Evolutionary conservation across 768 basidiomycete genomes (phyloP).

Genomic region (Termitomyces sp.): DNA sequence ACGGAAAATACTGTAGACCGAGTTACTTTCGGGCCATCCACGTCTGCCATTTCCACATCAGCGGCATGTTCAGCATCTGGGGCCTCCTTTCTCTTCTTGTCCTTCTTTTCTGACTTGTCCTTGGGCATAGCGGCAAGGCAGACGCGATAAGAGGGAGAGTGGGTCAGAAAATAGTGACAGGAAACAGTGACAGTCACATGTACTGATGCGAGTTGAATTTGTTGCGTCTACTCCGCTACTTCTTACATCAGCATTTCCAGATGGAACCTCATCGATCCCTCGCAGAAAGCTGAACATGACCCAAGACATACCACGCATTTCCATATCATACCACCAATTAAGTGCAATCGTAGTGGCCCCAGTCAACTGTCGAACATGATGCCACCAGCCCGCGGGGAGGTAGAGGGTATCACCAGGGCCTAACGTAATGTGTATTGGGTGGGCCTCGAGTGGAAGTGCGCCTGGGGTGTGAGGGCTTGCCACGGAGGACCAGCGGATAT

Average conservation of each 20-base stretch:
- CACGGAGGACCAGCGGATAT: conserved; percentile 80
- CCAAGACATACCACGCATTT: conserved; percentile 68
- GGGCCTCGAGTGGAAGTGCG: conserved; percentile 43
- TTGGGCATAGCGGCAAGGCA: conserved; percentile 43
- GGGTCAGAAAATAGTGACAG: conserved; percentile 14
- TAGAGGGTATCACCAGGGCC: conserved; percentile 76
- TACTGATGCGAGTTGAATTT: neutral
- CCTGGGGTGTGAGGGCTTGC: conserved; percentile 45
- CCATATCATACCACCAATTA: conserved; percentile 90
- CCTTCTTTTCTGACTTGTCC: conserved; percentile 74
- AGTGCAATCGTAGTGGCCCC: conserved; percentile 59
- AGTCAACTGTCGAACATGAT: conserved; percentile 69
- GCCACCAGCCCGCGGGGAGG: conserved; percentile 94
- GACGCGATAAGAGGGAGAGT: neutral
- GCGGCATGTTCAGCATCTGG: conserved; percentile 31
- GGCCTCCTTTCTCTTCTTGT: conserved; percentile 56
- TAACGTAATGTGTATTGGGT: conserved; percentile 64
- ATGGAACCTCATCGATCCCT: conserved; percentile 30
- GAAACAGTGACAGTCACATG: conserved; percentile 9
- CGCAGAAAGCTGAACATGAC: conserved; percentile 59
- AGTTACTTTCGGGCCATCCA: conserved; percentile 23
- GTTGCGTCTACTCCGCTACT: neutral
- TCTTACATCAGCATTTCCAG: conserved; percentile 23
- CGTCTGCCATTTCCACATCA: conserved; percentile 50
- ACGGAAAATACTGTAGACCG: conserved; percentile 3